A percentile compares a stretch with the other conserved stretches of the same genome.
These are phyloP conservation scores for Puccinia polysora DNA, from an alignment of 1,284 basidiomycete species.

Conservation along the genomic window DNA sequence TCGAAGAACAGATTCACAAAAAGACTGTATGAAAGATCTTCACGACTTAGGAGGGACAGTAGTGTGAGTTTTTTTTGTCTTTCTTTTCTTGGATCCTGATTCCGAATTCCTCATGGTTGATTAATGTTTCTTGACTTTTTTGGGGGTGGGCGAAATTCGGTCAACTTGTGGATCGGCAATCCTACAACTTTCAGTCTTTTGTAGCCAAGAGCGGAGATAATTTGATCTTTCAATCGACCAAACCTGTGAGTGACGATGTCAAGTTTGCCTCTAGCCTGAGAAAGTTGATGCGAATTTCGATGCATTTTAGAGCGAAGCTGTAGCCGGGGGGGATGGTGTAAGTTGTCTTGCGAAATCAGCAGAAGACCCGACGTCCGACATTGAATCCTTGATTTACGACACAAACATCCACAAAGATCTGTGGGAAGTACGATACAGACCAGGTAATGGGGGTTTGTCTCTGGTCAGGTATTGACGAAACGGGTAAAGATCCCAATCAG, in stretches of 20 bases:
- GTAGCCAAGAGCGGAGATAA: conserved; percentile 2
- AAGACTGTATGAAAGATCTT: no score
- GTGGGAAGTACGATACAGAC: conserved; percentile 28
- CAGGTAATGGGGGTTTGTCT: conserved; percentile 17
- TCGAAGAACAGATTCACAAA: no score
- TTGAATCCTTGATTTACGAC: neutral
- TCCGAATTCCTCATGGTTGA: no score
- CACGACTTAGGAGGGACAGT: no score
- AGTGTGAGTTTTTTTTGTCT: no score
- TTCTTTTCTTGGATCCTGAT: no score
- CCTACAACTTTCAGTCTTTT: no score
- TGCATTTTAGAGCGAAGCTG: conserved; percentile 5
- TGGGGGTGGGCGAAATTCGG: no score
- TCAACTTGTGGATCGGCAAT: no score
- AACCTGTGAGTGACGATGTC: conserved; percentile 11
- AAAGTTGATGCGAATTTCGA: no score
- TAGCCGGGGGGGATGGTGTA: conserved; percentile 8
- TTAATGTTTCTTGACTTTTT: no score
- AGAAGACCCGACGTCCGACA: neutral
- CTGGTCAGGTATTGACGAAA: conserved; percentile 27
- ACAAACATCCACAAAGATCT: neutral
- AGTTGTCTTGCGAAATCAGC: neutral
- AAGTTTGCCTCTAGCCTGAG: no score
- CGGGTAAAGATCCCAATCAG: conserved; percentile 14
- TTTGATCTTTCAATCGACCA: neutral